Evolutionary conservation across 78 protist species (phyloP), one percentile per base, ranked within the genome.

Genomic region (slime mould (Dictyostelium discoideum)): DNA sequence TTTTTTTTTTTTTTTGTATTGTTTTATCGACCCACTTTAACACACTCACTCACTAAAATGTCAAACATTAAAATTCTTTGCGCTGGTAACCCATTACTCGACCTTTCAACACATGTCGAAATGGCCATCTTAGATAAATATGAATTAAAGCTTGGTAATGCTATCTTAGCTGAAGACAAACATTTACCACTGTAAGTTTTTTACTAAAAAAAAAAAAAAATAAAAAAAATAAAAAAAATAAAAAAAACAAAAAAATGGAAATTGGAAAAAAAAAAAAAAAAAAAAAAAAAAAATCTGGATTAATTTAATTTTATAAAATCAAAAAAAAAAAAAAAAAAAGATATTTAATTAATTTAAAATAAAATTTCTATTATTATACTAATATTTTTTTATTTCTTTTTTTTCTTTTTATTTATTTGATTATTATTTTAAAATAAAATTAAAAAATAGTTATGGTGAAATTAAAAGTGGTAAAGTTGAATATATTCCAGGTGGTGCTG

Each of bases 401-500:
- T 32, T 32, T 32, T 32, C 1, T 32, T 1, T 32, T 32, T 32
- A 32, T 32, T 32, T 32, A 32, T 32, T 32, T 32, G 1, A 32
- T 32, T 32, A 32, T 32, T 32, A 32, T 32, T 32, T 32, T 32
- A 32, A 32, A 32, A 32, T 32, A 32, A 32, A 32, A 32, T 32
- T 32, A 32, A 32, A 32, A 32, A 42, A 42, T 60, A 96, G 96
- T 20, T 97, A 98, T 97, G 77, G 65, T 54, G 99, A 99, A 69
- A 94, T 39, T 16, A 32, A 46, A 16, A 85, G 76, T 46, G n/a
- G 46, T 84, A 74, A 87, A 24, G 98, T 93, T 54, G 97, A 87
- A 65, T 98, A 97, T 93, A 98, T 97, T 57, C 98, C 99, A 54
- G 99, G 99, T 37, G 99, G 99, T 24, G 97, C 98, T 13, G 97